Conservation (phyloP, 2,329 filamentous ascomycete species). For the Parascedosporium putredinis region DNA sequence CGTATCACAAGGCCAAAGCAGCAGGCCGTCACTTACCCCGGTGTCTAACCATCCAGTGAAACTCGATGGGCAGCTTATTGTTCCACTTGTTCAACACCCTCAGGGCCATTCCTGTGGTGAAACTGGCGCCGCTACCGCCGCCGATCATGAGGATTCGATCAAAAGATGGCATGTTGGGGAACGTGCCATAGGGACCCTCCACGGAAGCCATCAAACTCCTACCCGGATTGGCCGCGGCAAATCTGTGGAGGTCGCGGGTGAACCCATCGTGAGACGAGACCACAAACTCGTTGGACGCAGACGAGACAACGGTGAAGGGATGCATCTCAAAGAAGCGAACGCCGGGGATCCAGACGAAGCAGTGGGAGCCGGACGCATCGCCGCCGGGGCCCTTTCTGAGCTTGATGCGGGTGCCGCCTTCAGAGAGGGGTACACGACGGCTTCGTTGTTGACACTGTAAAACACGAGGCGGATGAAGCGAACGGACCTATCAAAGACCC, state of each 20-base stretch:
- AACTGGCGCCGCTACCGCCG: conserved; percentile 51
- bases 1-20: conserved; percentile 18
- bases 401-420: conserved; percentile 44
- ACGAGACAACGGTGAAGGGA: conserved; percentile 49
- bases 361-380: conserved; percentile 46
- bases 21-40: conserved; percentile 18
- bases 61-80: conserved; percentile 17
- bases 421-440: conserved; percentile 41
- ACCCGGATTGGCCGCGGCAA: conserved; percentile 39
- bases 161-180: conserved; percentile 39
- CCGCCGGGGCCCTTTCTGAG: conserved; percentile 36
- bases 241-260: conserved; percentile 42
- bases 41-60: conserved; percentile 30
- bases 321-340: conserved; percentile 49
- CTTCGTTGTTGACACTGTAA: conserved; percentile 39
- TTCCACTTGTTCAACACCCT: conserved; percentile 12
- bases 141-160: conserved; percentile 50
- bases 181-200: conserved; percentile 49
- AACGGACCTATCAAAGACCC: conserved; percentile 39
- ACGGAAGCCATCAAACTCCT: conserved; percentile 37
- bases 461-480: conserved; percentile 31
- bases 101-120: conserved; percentile 32
- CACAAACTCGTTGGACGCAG: conserved; percentile 44
- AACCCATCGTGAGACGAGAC: conserved; percentile 49
- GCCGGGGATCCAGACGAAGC: conserved; percentile 52